Base-by-base conservation (phyloP, 1,284 basidiomycete species). In the Phenoliferia sp. region DNA sequence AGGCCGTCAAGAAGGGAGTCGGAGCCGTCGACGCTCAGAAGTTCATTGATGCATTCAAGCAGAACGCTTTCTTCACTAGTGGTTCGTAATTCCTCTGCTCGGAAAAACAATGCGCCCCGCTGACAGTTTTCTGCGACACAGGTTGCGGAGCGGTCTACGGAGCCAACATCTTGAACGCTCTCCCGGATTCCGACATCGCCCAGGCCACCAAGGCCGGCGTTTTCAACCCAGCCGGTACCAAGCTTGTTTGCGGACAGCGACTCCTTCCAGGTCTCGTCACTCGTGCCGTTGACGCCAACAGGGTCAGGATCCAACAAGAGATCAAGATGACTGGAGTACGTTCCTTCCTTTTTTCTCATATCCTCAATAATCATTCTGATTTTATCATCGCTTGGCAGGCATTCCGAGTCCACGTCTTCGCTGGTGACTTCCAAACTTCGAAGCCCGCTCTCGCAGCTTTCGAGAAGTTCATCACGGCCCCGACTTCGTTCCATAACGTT, bases 61-160 rank as follows among this genome's bases (percentile, higher is more conserved):
- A 73, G 69, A 76, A 76, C 68, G 74, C 75, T n/a, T 72, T 72
- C 69, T 76, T 74, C 68, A 67, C 69, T 28, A 64, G 63, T 3
- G 48, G 48, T 52, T 5, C 22, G 48, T 52, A 7, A 5, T 5
- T 7, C 17, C 48, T 52, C 48, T 9, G 9, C 17, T 52, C 17
- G 22, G 17, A 6, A 7, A 6, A 19, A n/a, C n/a, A n/a, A n/a
- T n/a, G n/a, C n/a, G n/a, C n/a, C 48, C 28, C 48, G 48, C 48
- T 52, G 48, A 52, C 48, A 9, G 9, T 19, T 9, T 19, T 52
- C 17, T n/a, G 48, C 48, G 17, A 22, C 48, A n/a, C 48, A 52
- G 76, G 76, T 15, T 77, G 76, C 65, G 76, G 76, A 33, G 76
- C 76, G 16, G 64, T 77, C 67, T 77, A 77, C 63, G 63, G 63